Percentiles rank a stretch among this genome's conserved stretches.
These are phyloP conservation scores for Pseudogymnoascus sp. DNA, from an alignment of 2,329 filamentous ascomycete genomes.

Conservation along the genomic window DNA sequence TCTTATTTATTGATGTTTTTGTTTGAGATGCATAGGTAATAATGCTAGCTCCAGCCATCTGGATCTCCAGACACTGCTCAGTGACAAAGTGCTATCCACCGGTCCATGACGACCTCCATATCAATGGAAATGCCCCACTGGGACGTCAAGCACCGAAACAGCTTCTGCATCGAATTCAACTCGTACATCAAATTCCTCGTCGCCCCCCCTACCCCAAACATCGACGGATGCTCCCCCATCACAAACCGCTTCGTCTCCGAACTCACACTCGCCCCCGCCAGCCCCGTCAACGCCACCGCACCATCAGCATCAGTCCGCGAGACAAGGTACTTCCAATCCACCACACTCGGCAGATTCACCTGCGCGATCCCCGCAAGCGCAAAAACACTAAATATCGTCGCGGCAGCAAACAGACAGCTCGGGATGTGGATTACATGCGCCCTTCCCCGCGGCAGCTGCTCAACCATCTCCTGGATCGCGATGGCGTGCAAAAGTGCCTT, in stretches of 20 bases:
- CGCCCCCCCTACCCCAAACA: conserved; percentile 21
- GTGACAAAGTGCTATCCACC: conserved; percentile 38
- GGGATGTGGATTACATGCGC: conserved; percentile 40
- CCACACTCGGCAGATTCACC: conserved; percentile 32
- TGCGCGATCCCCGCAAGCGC: conserved; percentile 32
- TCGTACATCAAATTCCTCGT: conserved; percentile 39
- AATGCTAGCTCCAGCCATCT: background rate
- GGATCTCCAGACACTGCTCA: conserved; percentile 17
- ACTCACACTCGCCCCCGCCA: conserved; percentile 18
- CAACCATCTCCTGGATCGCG: conserved; percentile 39
- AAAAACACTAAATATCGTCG: conserved; percentile 36
- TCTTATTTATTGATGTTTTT: background rate
- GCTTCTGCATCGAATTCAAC: conserved; percentile 39
- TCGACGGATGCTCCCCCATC: conserved; percentile 24
- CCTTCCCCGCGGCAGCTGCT: conserved; percentile 36
- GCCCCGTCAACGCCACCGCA: conserved; percentile 20
- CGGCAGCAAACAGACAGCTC: conserved; percentile 36
- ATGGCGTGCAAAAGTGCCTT: conserved; percentile 36
- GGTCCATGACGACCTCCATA: conserved; percentile 37
- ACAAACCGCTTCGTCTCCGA: conserved; percentile 35
- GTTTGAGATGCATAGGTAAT: background rate
- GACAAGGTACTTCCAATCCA: conserved; percentile 36
- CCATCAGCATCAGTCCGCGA: conserved; percentile 23
- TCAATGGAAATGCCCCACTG: conserved; percentile 40
- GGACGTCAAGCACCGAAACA: conserved; percentile 36